These are phyloP conservation scores for Daphne laureola DNA, from an alignment of 441 rosid species.

Conservation along the genomic window DNA sequence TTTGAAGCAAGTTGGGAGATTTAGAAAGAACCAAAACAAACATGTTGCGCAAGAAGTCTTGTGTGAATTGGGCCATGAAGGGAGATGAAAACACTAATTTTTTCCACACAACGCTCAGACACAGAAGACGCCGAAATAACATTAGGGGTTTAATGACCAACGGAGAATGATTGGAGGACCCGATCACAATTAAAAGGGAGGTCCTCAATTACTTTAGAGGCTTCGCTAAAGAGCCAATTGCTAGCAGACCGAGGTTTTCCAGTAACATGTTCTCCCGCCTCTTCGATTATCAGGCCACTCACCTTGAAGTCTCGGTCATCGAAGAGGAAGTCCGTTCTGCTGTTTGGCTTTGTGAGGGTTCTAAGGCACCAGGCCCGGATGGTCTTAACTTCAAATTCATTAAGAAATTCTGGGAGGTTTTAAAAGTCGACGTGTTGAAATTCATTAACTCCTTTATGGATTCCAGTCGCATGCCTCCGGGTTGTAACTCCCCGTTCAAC, in stretches of 20 bases:
- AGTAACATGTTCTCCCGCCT: neutral
- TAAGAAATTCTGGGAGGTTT: neutral
- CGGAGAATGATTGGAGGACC: neutral
- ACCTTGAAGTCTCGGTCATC: neutral
- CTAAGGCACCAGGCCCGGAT: neutral
- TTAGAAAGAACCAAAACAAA: too few species aligned
- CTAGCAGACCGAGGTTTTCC: neutral
- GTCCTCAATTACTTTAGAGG: neutral
- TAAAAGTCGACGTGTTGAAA: neutral
- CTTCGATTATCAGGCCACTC: neutral
- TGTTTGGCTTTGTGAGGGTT: neutral
- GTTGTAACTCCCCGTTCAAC: neutral
- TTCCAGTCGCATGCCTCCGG: neutral
- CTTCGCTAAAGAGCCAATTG: neutral
- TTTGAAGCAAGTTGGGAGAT: too few species aligned
- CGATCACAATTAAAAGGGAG: neutral
- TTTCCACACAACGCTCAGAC: neutral
- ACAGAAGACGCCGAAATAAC: neutral
- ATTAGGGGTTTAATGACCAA: neutral
- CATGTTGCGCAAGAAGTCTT: too few species aligned
- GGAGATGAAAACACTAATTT: neutral
- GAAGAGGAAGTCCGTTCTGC: neutral
- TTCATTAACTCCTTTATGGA: neutral
- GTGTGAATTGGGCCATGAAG: too few species aligned
- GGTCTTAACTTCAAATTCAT: too few species aligned